These are phyloP conservation scores for Ilyonectria sp. DNA, from an alignment of 2,329 filamentous ascomycete species.

Conservation along the genomic window DNA sequence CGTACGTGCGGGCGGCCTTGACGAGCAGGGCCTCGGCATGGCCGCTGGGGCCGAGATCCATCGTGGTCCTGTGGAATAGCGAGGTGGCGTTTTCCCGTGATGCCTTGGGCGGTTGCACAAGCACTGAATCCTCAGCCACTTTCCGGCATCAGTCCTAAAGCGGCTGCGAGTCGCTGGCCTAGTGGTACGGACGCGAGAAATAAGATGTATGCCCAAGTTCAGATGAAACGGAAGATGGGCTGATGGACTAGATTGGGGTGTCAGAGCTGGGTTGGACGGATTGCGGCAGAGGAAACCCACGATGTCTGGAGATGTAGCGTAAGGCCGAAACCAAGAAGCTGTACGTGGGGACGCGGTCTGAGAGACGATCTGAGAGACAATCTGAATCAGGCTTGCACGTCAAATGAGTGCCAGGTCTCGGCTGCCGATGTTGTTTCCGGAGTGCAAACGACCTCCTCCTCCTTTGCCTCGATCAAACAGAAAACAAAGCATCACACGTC, in stretches of 20 bases:
- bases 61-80: slow-evolving; percentile 51
- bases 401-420: neutral
- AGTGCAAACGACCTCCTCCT: neutral
- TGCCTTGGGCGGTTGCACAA: slow-evolving; percentile 43
- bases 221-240: neutral
- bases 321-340: slow-evolving; percentile 1
- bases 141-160: neutral
- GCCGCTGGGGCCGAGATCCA: slow-evolving; percentile 48
- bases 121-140: slow-evolving; percentile 31
- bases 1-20: slow-evolving; percentile 52
- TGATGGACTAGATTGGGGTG: neutral
- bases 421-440: too few species aligned
- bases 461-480: neutral
- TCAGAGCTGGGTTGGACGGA: slow-evolving; percentile 4
- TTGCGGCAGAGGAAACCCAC: neutral
- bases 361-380: neutral
- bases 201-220: neutral
- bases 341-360: neutral
- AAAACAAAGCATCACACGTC: slow-evolving; percentile 26
- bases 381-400: neutral
- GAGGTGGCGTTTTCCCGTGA: slow-evolving; percentile 51
- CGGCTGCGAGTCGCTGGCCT: slow-evolving; percentile 11
- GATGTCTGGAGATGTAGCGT: slow-evolving; percentile 1
- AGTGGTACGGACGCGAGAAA: neutral
- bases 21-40: slow-evolving; percentile 53